phyloP scores from a whole-genome alignment of 2,329 filamentous ascomycete genomes.

The Exophiala sp. region DNA sequence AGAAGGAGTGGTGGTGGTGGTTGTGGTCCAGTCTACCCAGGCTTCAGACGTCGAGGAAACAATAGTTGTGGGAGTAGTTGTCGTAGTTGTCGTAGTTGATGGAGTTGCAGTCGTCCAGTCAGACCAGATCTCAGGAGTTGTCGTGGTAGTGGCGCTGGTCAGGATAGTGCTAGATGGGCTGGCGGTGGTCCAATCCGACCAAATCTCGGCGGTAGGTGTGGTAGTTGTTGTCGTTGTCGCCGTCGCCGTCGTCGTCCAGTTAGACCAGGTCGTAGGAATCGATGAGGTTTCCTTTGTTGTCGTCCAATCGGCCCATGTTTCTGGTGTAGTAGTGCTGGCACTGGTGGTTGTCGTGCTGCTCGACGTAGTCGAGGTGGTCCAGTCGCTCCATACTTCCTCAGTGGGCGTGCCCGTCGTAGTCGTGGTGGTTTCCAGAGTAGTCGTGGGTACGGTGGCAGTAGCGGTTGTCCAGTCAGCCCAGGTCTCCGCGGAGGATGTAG shows the following conservation, averaged over 20 bases:
- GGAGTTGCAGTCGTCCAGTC: not conserved
- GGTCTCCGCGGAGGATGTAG: not conserved
- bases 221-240: not conserved
- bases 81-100: not conserved
- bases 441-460: not conserved
- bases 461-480: not conserved
- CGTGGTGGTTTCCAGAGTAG: not conserved
- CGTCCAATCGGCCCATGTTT: not conserved
- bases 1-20: not conserved
- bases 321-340: not conserved
- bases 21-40: not conserved
- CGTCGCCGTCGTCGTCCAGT: not conserved
- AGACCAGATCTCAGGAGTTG: not conserved
- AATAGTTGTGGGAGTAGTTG: not conserved
- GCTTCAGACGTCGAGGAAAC: not conserved
- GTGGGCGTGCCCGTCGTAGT: not conserved
- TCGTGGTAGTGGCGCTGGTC: not conserved
- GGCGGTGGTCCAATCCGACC: not conserved
- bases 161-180: not conserved
- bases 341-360: not conserved
- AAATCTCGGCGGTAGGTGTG: not conserved
- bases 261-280: not conserved
- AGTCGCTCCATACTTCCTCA: constrained; percentile 3
- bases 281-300: not conserved
- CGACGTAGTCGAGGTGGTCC: no score